phyloP scores from a whole-genome alignment of 2,329 filamentous ascomycete species.

The Microcyclospora tardicrescens region DNA sequence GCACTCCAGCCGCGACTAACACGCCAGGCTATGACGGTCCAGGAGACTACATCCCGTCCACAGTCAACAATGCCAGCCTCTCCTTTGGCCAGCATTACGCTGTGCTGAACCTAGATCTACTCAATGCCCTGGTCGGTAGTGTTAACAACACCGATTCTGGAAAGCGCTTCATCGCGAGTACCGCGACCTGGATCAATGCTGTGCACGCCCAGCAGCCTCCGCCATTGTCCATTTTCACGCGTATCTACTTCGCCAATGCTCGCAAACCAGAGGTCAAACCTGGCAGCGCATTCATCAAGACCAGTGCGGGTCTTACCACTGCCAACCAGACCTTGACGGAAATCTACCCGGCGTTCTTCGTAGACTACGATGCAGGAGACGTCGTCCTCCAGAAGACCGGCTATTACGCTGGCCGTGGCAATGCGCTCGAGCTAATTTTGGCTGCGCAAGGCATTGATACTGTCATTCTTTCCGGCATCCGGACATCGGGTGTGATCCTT shows the following conservation, averaged over 20 bases:
- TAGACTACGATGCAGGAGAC: slow-evolving; percentile 21
- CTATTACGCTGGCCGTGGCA: slow-evolving; percentile 31
- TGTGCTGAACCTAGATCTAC: slow-evolving; percentile 33
- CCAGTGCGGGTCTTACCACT: slow-evolving; percentile 17
- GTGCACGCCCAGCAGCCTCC: slow-evolving; percentile 24
- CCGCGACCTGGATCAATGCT: slow-evolving; percentile 27
- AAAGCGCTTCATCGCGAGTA: slow-evolving; percentile 23
- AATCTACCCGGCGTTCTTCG: slow-evolving; percentile 23
- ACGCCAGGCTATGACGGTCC: slow-evolving; percentile 11
- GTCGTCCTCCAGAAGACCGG: slow-evolving; percentile 30
- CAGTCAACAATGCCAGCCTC: slow-evolving; percentile 11
- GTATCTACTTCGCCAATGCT: slow-evolving; percentile 25
- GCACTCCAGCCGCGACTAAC: slow-evolving; percentile 2
- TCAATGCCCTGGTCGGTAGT: slow-evolving; percentile 25
- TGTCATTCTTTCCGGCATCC: slow-evolving; percentile 29
- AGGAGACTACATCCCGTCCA: slow-evolving; percentile 12
- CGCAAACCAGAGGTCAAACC: slow-evolving; percentile 24
- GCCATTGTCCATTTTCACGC: slow-evolving; percentile 29
- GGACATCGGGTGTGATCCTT: slow-evolving; percentile 31
- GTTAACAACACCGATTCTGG: slow-evolving; percentile 24
- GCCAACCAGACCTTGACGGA: slow-evolving; percentile 20
- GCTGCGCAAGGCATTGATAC: slow-evolving; percentile 29
- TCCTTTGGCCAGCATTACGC: slow-evolving; percentile 27
- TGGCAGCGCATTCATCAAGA: slow-evolving; percentile 24
- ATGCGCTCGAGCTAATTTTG: slow-evolving; percentile 30